Evolutionary conservation across 306 rosid genomes (phyloP).

Genomic region (Vigna radiata): DNA sequence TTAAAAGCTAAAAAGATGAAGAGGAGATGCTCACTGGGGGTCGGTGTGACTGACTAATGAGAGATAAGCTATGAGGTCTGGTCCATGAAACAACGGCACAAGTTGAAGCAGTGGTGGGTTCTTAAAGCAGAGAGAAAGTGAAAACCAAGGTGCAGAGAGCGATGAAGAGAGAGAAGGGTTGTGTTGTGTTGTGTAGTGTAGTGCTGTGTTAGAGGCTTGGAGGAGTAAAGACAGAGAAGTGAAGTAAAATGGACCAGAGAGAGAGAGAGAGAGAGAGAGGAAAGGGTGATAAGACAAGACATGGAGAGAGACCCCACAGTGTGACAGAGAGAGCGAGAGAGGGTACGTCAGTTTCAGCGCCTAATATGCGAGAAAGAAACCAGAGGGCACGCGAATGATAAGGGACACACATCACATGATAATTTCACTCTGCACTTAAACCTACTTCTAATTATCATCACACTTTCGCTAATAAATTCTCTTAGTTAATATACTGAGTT

Average conservation of each 20-base stretch:
- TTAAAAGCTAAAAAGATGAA: not conserved
- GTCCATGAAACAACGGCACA: constrained; percentile 42
- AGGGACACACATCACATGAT: constrained; percentile 46
- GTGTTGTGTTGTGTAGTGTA: not conserved
- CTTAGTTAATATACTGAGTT: too few relatives aligned
- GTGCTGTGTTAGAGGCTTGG: not conserved
- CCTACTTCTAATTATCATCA: not conserved
- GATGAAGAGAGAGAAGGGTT: not conserved
- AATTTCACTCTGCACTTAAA: not conserved
- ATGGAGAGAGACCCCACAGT: constrained; percentile 45
- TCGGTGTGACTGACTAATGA: constrained; percentile 2
- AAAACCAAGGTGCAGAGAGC: constrained; percentile 37
- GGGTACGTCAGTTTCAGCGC: constrained; percentile 71
- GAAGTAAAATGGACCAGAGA: constrained; percentile 48
- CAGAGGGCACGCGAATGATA: constrained; percentile 53
- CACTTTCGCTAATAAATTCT: too few relatives aligned
- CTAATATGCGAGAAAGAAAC: constrained; percentile 56
- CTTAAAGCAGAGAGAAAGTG: constrained; percentile 37
- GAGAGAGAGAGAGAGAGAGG: constrained; percentile 42
- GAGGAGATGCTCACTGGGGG: constrained; percentile 39
- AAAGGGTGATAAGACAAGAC: constrained; percentile 54
- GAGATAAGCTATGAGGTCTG: constrained; percentile 15
- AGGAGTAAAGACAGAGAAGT: constrained; percentile 30
- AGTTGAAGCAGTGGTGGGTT: constrained; percentile 16
- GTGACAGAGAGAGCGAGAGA: constrained; percentile 10